Percentiles rank a stretch among this genome's conserved stretches.
Conservation (phyloP, 2,329 filamentous ascomycete genomes). For the Talaromyces sp. region DNA sequence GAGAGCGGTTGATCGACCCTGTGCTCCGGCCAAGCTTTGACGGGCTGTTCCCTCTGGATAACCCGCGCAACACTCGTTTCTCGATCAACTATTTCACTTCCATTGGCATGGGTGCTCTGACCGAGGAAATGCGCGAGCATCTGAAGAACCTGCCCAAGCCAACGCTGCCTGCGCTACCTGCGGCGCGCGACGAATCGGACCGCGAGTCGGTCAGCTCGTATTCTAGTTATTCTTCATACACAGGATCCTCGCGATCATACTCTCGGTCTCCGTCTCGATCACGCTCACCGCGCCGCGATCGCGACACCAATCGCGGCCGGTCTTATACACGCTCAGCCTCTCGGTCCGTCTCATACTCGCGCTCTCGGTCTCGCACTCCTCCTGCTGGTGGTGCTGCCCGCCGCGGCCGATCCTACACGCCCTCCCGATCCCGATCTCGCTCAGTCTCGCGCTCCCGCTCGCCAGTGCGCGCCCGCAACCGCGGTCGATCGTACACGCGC, state of each 20-base stretch:
- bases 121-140: slow-evolving; percentile 88
- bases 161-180: slow-evolving; percentile 61
- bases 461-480: slow-evolving; percentile 1
- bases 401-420: slow-evolving; percentile 34
- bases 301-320: slow-evolving; percentile 11
- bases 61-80: slow-evolving; percentile 85
- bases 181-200: slow-evolving; percentile 51
- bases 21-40: slow-evolving; percentile 70
- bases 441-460: slow-evolving; percentile 1
- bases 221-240: slow-evolving; percentile 73
- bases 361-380: slow-evolving; percentile 14
- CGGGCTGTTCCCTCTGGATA: slow-evolving; percentile 85
- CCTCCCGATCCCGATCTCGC: slow-evolving; percentile 11
- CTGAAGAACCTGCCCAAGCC: slow-evolving; percentile 88
- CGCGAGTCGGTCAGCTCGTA: slow-evolving; percentile 60
- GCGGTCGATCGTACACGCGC: slow-evolving; percentile 25
- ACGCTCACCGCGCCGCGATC: slow-evolving; percentile 11
- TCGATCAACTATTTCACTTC: slow-evolving; percentile 99
- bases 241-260: slow-evolving; percentile 39
- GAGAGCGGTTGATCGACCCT: slow-evolving; percentile 71
- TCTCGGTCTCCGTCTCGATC: slow-evolving; percentile 39
- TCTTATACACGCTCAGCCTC: slow-evolving; percentile 32
- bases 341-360: slow-evolving; percentile 19
- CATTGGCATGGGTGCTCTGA: slow-evolving; percentile 90
- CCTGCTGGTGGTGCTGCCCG: slow-evolving; percentile 1